These are phyloP conservation scores for Periglandula ipomoeae DNA, from an alignment of 2,329 filamentous ascomycete genomes.

Conservation along the genomic window DNA sequence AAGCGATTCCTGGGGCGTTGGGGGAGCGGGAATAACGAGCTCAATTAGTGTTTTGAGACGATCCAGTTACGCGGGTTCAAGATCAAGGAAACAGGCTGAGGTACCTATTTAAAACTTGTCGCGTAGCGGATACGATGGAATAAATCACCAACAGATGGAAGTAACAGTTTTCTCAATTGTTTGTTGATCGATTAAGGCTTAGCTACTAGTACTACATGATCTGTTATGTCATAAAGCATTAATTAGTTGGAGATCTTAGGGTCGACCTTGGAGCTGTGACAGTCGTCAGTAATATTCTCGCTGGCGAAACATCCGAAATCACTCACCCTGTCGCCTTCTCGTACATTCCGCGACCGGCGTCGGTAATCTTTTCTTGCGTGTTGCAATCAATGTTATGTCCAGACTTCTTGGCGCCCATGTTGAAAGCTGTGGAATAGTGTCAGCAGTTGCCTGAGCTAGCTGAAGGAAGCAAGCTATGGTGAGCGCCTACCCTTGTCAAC, in stretches of 20 bases:
- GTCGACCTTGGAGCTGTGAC: conserved; percentile 17
- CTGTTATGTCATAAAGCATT: not conserved
- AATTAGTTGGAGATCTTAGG: conserved; percentile 27
- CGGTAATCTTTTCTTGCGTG: conserved; percentile 31
- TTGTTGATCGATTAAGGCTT: not conserved
- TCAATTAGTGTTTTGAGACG: no score
- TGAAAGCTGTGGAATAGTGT: conserved; percentile 18
- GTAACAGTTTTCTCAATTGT: not conserved
- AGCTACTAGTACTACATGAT: not conserved
- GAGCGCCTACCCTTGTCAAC: conserved; percentile 26
- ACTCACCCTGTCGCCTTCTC: conserved; percentile 30
- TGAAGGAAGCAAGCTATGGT: not conserved
- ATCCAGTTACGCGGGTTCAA: no score
- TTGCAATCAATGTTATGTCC: conserved; percentile 24
- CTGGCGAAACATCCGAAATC: not conserved
- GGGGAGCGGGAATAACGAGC: no score
- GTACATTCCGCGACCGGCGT: conserved; percentile 23
- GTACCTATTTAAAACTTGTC: no score
- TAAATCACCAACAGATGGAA: no score
- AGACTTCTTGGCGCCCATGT: conserved; percentile 21
- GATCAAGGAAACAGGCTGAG: no score
- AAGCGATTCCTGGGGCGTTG: no score
- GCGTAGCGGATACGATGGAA: no score
- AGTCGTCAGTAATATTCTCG: not conserved
- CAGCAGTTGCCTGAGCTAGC: not conserved